Evolutionary conservation across 2,329 filamentous ascomycete genomes (phyloP).

Genomic region (Canariomyces notabilis): DNA sequence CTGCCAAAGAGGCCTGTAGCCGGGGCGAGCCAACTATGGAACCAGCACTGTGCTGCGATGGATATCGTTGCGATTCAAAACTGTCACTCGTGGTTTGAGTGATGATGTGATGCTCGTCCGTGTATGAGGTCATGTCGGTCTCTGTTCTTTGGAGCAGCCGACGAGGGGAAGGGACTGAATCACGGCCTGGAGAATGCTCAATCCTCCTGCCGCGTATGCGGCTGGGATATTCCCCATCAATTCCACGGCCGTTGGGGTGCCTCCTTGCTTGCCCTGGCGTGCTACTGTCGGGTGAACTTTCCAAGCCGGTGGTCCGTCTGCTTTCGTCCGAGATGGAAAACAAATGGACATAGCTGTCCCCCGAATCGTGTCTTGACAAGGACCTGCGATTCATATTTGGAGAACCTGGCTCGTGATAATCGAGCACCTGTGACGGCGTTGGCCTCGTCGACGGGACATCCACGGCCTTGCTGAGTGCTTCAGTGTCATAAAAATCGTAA

Average conservation of each 20-base stretch:
- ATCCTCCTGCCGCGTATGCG: conserved; percentile 41
- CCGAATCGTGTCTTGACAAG: conserved; percentile 47
- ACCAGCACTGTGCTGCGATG: conserved; percentile 26
- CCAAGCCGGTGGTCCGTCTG: conserved; percentile 35
- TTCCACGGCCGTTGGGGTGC: conserved; percentile 15
- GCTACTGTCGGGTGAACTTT: conserved; percentile 34
- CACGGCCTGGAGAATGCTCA: conserved; percentile 22
- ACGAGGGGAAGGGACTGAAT: conserved; percentile 7
- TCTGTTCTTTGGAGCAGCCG: conserved; percentile 23
- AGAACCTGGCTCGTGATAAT: conserved; percentile 31
- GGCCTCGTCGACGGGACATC: conserved; percentile 45
- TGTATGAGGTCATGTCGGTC: conserved; percentile 20
- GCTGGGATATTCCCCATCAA: conserved; percentile 39
- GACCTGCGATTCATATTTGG: conserved; percentile 24
- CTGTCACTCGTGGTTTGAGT: conserved; percentile 42
- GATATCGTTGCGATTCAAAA: conserved; percentile 26
- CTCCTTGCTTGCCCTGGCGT: conserved; percentile 17
- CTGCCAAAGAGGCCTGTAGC: conserved; percentile 6
- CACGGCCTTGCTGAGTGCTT: conserved; percentile 47
- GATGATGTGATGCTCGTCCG: conserved; percentile 34
- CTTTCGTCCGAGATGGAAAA: conserved; percentile 53
- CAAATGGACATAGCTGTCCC: conserved; percentile 53
- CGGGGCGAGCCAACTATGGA: conserved; percentile 18
- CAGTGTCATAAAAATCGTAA: conserved; percentile 62
- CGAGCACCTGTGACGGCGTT: conserved; percentile 33